Conservation (phyloP, 164 flowering plant genomes). For the Kingdonia uniflora region DNA sequence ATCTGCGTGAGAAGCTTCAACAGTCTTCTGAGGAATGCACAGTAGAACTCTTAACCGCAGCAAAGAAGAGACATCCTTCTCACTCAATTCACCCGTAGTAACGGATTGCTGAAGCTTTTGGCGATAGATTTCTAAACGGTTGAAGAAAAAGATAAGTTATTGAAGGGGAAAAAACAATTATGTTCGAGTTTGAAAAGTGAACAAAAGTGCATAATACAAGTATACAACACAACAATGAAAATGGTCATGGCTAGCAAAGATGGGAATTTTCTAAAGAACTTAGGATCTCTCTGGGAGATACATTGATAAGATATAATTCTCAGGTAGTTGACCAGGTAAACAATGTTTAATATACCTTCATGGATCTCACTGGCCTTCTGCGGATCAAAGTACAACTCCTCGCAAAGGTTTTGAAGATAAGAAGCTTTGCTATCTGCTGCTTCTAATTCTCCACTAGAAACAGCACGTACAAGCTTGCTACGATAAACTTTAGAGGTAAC, state of each 20-base stretch:
- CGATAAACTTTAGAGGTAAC: conserved; percentile 79
- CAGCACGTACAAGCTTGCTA: conserved; percentile 59
- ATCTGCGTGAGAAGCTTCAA: conserved; percentile 87
- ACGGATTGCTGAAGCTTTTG: conserved; percentile 81
- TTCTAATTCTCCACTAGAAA: conserved; percentile 67
- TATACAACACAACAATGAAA: too few species aligned
- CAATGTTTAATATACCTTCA: conserved; percentile 50
- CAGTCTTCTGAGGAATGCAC: conserved; percentile 81
- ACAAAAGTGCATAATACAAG: not conserved
- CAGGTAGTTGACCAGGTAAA: too few species aligned
- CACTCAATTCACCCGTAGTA: conserved; percentile 73
- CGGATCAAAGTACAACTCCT: conserved; percentile 78
- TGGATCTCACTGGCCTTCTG: conserved; percentile 81
- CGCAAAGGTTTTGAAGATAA: conserved; percentile 85
- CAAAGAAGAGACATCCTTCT: conserved; percentile 64
- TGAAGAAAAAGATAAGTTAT: too few species aligned
- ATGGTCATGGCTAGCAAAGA: too few species aligned
- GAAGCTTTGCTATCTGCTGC: conserved; percentile 88
- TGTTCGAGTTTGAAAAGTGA: not conserved
- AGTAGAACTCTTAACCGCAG: conserved; percentile 74
- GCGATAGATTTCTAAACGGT: conserved; percentile 65
- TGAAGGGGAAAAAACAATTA: not conserved
- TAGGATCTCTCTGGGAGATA: too few species aligned
- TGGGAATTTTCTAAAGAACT: too few species aligned
- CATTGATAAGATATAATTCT: not conserved